Percentiles rank a stretch among this genome's conserved stretches.
Evolutionary conservation across 1,139 yeast genomes (phyloP).

Genomic region (Ogataea hybrid): DNA sequence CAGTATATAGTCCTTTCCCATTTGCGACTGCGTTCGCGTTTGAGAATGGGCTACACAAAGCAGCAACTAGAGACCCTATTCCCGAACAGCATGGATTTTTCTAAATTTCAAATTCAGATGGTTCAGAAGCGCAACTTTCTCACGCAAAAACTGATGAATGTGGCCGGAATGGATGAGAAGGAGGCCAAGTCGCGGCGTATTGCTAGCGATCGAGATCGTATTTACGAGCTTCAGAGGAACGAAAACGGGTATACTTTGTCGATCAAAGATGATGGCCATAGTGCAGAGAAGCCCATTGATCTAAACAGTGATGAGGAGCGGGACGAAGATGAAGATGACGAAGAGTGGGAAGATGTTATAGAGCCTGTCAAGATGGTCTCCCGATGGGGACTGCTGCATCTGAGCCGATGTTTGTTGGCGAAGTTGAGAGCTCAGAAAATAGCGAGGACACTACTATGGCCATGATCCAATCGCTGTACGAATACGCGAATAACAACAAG

Average conservation of each 20-base stretch:
- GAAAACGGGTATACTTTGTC: constrained; percentile 89
- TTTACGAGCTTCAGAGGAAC: constrained; percentile 72
- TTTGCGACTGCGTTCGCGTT: constrained; percentile 75
- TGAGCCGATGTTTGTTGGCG: constrained; percentile 18
- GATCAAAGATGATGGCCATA: constrained; percentile 43
- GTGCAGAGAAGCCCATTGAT: constrained; percentile 31
- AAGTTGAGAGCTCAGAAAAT: constrained; percentile 10
- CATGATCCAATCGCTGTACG: constrained; percentile 31
- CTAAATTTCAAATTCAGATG: constrained; percentile 88
- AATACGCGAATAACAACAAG: constrained; percentile 29
- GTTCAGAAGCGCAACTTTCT: constrained; percentile 88
- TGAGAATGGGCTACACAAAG: constrained; percentile 92
- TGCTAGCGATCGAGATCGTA: constrained; percentile 81
- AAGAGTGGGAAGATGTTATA: constrained; percentile 26
- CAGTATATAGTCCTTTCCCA: constrained; percentile 88
- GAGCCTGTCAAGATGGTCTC: constrained; percentile 9
- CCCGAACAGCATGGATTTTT: constrained; percentile 85
- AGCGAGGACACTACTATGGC: constrained; percentile 25
- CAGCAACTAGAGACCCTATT: constrained; percentile 80
- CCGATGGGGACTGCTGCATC: constrained; percentile 23
- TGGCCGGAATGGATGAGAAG: constrained; percentile 78
- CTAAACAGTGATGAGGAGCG: constrained; percentile 26
- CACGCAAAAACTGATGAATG: constrained; percentile 83
- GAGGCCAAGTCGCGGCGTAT: constrained; percentile 50
- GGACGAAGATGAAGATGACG: constrained; percentile 17